Evolutionary conservation across 2,329 filamentous ascomycete genomes (phyloP).

Genomic region (Alternaria sp.): DNA sequence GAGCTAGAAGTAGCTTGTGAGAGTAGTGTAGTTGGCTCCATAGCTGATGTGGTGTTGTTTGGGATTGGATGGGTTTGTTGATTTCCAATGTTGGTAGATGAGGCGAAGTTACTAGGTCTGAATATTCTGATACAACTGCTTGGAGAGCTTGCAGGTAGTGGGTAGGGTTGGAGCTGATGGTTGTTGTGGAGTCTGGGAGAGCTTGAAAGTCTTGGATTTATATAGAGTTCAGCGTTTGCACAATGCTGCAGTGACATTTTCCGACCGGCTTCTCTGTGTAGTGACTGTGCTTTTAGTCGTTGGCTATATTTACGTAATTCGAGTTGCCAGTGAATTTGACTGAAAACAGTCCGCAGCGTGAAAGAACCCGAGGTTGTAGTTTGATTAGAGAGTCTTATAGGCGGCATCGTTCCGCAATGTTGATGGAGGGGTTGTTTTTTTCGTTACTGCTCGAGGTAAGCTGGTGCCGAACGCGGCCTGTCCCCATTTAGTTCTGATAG

Average conservation of each 20-base stretch:
- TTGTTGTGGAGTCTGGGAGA: background rate
- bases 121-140: background rate
- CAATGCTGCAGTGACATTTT: background rate
- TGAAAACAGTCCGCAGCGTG: constrained; percentile 4
- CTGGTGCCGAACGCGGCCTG: background rate
- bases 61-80: background rate
- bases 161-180: background rate
- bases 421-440: background rate
- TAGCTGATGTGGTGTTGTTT: background rate
- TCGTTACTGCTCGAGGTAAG: background rate
- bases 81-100: background rate
- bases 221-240: background rate
- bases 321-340: background rate
- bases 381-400: background rate
- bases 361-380: background rate
- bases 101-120: background rate
- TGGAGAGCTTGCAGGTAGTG: background rate
- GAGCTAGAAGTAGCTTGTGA: constrained; percentile 20
- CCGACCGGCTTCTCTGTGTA: background rate
- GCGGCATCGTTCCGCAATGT: background rate
- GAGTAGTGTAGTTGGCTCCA: background rate
- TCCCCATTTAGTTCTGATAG: background rate
- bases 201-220: background rate
- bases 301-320: background rate
- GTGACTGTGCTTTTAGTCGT: background rate